A percentile compares a stretch with the other conserved stretches of the same genome.
These are phyloP conservation scores for Helminthosporium solani DNA, from an alignment of 2,329 filamentous ascomycete species.

Conservation along the genomic window DNA sequence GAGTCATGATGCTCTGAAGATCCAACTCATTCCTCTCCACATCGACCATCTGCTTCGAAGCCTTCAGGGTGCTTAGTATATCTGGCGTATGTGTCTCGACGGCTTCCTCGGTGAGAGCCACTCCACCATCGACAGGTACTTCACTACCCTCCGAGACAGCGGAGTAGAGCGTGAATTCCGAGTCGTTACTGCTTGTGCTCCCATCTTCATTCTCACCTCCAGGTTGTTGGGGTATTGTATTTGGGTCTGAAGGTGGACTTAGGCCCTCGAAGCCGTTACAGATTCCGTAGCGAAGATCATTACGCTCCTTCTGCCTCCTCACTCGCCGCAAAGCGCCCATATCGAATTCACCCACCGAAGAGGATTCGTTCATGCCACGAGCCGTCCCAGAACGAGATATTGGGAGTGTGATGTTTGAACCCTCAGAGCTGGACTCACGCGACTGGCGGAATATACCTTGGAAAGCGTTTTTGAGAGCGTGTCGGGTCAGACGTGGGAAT, in stretches of 20 bases:
- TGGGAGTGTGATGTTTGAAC: constrained; percentile 37
- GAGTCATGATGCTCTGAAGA: constrained; percentile 29
- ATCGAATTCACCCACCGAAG: constrained; percentile 26
- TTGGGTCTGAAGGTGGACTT: not conserved
- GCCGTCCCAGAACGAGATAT: constrained; percentile 27
- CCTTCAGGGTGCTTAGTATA: constrained; percentile 13
- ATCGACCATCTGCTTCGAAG: not conserved
- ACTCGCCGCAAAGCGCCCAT: constrained; percentile 28
- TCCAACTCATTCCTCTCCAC: constrained; percentile 10
- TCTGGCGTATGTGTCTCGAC: constrained; percentile 50
- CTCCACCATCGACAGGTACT: constrained; percentile 53
- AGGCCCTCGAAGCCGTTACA: constrained; percentile 18
- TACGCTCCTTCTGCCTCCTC: constrained; percentile 26
- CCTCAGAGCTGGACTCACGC: constrained; percentile 32
- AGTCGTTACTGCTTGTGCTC: constrained; percentile 11
- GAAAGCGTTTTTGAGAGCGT: constrained; percentile 30
- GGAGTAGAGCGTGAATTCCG: constrained; percentile 25
- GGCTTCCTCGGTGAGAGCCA: constrained; percentile 60
- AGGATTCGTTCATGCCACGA: constrained; percentile 13
- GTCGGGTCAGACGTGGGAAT: constrained; percentile 21
- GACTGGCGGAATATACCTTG: constrained; percentile 30
- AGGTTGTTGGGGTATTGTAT: not conserved
- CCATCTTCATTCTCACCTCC: not conserved
- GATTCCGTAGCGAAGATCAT: constrained; percentile 22
- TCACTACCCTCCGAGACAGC: constrained; percentile 37